Base-by-base conservation (phyloP, 1,139 yeast genomes). In the Kluyveromyces sp. region DNA sequence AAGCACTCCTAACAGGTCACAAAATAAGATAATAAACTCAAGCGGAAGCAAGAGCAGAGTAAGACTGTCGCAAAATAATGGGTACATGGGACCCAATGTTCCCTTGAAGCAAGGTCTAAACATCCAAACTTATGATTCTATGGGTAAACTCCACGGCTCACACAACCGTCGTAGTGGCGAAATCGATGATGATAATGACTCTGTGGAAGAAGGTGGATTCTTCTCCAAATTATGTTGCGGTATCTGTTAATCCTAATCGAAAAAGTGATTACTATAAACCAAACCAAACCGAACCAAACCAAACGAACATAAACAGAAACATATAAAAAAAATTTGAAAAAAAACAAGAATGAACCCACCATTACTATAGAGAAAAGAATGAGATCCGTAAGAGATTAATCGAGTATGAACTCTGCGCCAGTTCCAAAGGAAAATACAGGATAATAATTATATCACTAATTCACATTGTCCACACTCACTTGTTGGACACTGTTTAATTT, bases 41-140 rank as follows among this genome's bases (percentile, higher is more conserved):
- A 40, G 50, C 15, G 15, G 7, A 3, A 46, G 42, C 25, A 47
- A 45, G 7, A 48, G 43, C 29, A 40, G 50, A 26, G 37, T 45
- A 15, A 45, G 50, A 25, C 28, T 45, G 34, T 27, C 44, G 2
- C 39, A 37, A 28, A 37, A 41, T 35, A 45, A 41, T 31, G 50
- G 46, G 28, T 42, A 42, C 41, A 8, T 42, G 25, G 38, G 45
- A 7, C 37, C 42, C 42, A 50, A 37, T 7, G 40, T 41, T 27
- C 48, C 50, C 8, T 47, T 42, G 25, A 49, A 49, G 27, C 43
- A 41, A 10, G 47, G 43, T 6, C 27, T 45, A 15, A 45, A 43
- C 15, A 42, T 43, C 15, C 52, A 48, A 32, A 32, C 45, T 36
- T 54, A 54, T 43, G 54, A 54, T 34, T 54, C 58, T 2, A 53